phyloP scores from a whole-genome alignment of 768 basidiomycete species.

The Gyrodon lividus region DNA sequence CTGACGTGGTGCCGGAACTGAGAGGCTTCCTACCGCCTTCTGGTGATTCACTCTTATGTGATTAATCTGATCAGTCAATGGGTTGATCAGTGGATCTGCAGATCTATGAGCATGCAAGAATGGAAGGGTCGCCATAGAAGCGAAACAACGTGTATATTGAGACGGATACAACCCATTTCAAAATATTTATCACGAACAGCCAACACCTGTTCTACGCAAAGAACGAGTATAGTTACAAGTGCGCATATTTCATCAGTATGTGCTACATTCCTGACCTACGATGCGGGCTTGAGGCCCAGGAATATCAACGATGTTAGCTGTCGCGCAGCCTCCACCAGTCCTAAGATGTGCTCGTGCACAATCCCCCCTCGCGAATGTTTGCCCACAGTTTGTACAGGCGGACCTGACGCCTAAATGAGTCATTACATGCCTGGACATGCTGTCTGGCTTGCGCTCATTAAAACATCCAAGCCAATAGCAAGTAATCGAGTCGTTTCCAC shows the following conservation, averaged over 20 bases:
- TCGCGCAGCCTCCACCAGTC: neutral
- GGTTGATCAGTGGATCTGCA: too few relatives aligned
- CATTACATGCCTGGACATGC: slow-evolving; percentile 5
- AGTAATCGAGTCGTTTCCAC: neutral
- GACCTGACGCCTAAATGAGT: slow-evolving; percentile 1
- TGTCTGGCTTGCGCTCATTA: neutral
- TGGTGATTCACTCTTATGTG: neutral
- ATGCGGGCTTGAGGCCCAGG: slow-evolving; percentile 1
- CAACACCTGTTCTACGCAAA: neutral
- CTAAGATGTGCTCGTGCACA: neutral
- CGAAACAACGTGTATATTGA: too few relatives aligned
- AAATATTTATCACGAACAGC: neutral
- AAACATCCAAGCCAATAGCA: slow-evolving; percentile 3
- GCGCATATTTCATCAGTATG: neutral
- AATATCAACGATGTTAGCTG: neutral
- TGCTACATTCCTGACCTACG: neutral
- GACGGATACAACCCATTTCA: neutral
- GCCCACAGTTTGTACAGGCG: neutral
- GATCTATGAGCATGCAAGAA: too few relatives aligned
- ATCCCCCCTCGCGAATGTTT: neutral
- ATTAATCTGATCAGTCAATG: too few relatives aligned
- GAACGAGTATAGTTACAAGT: neutral
- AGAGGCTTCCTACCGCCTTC: neutral
- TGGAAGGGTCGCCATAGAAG: too few relatives aligned
- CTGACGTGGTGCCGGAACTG: slow-evolving; percentile 61